Percentiles rank a stretch among this genome's conserved stretches.
These are phyloP conservation scores for Tremellales sp. DNA, from an alignment of 1,284 basidiomycete species.

Conservation along the genomic window DNA sequence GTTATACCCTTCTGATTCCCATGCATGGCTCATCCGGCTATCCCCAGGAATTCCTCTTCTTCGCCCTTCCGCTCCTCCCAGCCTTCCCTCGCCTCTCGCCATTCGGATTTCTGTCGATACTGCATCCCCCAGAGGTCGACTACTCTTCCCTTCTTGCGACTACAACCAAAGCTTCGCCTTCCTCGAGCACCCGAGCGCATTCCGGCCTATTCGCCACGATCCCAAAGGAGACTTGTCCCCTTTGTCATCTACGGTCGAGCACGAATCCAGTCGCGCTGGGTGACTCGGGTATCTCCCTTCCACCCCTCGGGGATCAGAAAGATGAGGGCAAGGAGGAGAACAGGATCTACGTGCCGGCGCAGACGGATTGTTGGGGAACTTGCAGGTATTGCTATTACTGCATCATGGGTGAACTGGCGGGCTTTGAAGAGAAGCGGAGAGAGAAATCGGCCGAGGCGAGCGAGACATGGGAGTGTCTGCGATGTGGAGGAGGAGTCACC, in stretches of 20 bases:
- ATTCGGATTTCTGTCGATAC: conserved; percentile 42
- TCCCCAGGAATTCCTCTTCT: conserved; percentile 88
- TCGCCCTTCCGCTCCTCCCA: conserved; percentile 80
- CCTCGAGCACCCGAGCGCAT: conserved; percentile 17
- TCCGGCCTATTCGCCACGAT: conserved; percentile 43
- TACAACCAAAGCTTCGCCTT: conserved; percentile 10
- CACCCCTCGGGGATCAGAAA: conserved; percentile 15
- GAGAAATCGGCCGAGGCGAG: conserved; percentile 7
- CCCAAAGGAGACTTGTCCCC: conserved; percentile 46
- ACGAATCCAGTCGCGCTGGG: conserved; percentile 26
- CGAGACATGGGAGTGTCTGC: conserved; percentile 67
- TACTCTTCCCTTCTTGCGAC: conserved; percentile 20
- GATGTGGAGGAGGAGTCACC: conserved; percentile 56
- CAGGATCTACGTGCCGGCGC: conserved; percentile 42
- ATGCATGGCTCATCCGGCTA: neutral
- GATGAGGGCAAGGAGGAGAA: conserved; percentile 30
- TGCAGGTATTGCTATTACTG: conserved; percentile 87
- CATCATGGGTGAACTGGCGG: conserved; percentile 70
- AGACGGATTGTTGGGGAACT: conserved; percentile 54
- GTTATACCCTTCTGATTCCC: conserved; percentile 32
- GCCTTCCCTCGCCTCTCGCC: conserved; percentile 57
- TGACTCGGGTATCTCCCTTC: conserved; percentile 23
- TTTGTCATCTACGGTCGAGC: conserved; percentile 45
- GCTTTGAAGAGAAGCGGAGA: conserved; percentile 15
- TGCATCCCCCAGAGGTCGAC: conserved; percentile 28